Conservation (phyloP, 2,329 filamentous ascomycete genomes). For the Drechslerella dactyloides region DNA sequence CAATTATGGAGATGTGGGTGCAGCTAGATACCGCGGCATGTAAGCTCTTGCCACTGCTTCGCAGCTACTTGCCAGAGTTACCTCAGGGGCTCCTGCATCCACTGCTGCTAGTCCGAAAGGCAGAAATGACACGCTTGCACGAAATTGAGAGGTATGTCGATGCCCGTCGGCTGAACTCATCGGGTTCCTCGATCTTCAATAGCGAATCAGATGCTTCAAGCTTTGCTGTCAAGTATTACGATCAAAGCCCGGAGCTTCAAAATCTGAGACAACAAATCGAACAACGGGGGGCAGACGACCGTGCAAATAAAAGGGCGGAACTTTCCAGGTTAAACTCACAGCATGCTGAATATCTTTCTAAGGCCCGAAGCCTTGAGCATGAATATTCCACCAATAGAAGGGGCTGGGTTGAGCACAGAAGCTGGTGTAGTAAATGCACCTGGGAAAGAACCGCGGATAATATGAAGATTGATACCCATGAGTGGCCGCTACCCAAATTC, state of each 20-base stretch:
- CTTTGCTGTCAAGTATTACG: conserved; percentile 63
- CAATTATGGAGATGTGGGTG: conserved; percentile 66
- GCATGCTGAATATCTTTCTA: conserved; percentile 52
- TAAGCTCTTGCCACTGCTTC: conserved; percentile 58
- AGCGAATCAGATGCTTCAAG: conserved; percentile 56
- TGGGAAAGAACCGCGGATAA: conserved; percentile 55
- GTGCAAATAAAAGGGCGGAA: conserved; percentile 57
- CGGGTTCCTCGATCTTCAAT: conserved; percentile 57
- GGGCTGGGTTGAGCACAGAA: background rate
- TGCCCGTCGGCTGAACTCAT: conserved; percentile 54
- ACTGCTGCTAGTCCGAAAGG: conserved; percentile 59
- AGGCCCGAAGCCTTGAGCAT: background rate
- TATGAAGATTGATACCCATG: conserved; percentile 61
- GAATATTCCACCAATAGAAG: background rate
- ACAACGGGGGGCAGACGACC: too few relatives aligned
- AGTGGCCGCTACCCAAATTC: conserved; percentile 65
- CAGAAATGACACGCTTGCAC: conserved; percentile 61
- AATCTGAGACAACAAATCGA: too few relatives aligned
- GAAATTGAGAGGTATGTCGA: conserved; percentile 62
- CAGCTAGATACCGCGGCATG: conserved; percentile 63
- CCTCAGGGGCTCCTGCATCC: conserved; percentile 58
- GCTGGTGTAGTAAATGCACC: conserved; percentile 56
- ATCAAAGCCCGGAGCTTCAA: conserved; percentile 52
- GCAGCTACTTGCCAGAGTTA: conserved; percentile 62
- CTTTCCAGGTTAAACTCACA: conserved; percentile 55